Evolutionary conservation across 2,329 filamentous ascomycete species (phyloP).

Genomic region (Epichloe aotearoae): DNA sequence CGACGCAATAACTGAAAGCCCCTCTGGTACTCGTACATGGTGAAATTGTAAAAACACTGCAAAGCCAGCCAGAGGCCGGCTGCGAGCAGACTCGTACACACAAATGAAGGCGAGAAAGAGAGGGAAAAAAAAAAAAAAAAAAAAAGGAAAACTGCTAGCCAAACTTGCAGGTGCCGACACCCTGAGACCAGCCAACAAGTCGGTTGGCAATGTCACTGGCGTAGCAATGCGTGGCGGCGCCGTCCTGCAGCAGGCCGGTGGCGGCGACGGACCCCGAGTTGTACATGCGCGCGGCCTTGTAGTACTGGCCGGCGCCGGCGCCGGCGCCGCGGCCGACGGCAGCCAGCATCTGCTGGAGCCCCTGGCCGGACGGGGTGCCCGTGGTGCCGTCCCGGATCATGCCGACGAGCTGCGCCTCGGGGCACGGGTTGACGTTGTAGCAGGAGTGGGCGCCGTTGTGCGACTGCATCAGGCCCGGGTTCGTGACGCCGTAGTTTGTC

Average conservation of each 20-base stretch:
- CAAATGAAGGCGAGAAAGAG: neutral
- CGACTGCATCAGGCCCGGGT: conserved; percentile 29
- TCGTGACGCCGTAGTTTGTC: conserved; percentile 25
- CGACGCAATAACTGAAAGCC: too few relatives aligned
- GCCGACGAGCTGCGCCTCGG: conserved; percentile 12
- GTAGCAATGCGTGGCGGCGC: conserved; percentile 35
- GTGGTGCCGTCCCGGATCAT: conserved; percentile 27
- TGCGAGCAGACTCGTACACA: too few relatives aligned
- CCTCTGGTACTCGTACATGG: too few relatives aligned
- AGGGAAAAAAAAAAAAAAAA: neutral
- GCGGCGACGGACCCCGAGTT: conserved; percentile 31
- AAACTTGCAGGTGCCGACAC: neutral
- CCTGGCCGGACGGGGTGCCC: conserved; percentile 28
- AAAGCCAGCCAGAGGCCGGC: too few relatives aligned
- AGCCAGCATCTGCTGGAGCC: conserved; percentile 25
- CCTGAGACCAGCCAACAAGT: conserved; percentile 2
- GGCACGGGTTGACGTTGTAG: conserved; percentile 19
- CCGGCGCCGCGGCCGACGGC: conserved; percentile 11
- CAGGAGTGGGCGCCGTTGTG: conserved; percentile 24
- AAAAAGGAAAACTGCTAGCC: neutral
- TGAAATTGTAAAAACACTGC: too few relatives aligned
- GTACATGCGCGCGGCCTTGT: conserved; percentile 34
- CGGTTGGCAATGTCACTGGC: conserved; percentile 30
- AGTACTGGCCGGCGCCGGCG: conserved; percentile 17
- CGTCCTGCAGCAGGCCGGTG: conserved; percentile 23